Evolutionary conservation across 208 protist genomes (phyloP).

Genomic region (Trypanosoma platydactyli): DNA sequence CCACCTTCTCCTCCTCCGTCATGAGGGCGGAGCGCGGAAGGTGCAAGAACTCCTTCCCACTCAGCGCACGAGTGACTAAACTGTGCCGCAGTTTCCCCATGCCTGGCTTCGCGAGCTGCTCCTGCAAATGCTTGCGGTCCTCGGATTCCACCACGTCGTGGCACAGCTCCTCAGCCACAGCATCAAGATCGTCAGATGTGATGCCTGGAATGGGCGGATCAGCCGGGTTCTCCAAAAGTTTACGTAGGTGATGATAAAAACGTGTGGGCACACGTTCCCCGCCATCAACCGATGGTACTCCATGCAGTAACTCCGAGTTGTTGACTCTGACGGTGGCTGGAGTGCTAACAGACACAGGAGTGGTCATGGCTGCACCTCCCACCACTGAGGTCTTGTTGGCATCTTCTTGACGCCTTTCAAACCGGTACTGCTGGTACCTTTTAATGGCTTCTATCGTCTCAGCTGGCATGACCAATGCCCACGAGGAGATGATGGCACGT

Average conservation of each 20-base stretch:
- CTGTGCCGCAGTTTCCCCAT: slow-evolving; percentile 76
- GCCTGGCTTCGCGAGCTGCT: slow-evolving; percentile 81
- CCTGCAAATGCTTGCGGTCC: slow-evolving; percentile 82
- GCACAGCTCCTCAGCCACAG: slow-evolving; percentile 49
- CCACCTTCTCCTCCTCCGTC: slow-evolving; percentile 92
- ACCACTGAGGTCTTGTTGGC: slow-evolving; percentile 5
- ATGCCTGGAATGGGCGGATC: slow-evolving; percentile 34
- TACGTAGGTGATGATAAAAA: slow-evolving; percentile 49
- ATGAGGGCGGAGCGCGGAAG: slow-evolving; percentile 93
- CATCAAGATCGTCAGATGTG: slow-evolving; percentile 37
- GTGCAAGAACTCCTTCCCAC: slow-evolving; percentile 84
- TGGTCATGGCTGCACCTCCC: slow-evolving; percentile 3
- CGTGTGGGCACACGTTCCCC: slow-evolving; percentile 10
- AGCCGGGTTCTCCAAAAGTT: slow-evolving; percentile 56
- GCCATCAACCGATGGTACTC: neutral
- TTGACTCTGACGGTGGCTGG: slow-evolving; percentile 23
- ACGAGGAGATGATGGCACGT: slow-evolving; percentile 70
- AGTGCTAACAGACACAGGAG: slow-evolving; percentile 11
- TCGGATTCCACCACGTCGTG: slow-evolving; percentile 62
- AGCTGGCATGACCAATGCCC: slow-evolving; percentile 55
- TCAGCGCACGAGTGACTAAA: slow-evolving; percentile 91
- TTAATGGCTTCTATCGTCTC: slow-evolving; percentile 66
- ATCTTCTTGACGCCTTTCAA: slow-evolving; percentile 27
- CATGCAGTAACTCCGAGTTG: neutral
- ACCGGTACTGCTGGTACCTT: slow-evolving; percentile 35